phyloP scores from a whole-genome alignment of 257 asterid species.

The Solanum chiquidenum region DNA sequence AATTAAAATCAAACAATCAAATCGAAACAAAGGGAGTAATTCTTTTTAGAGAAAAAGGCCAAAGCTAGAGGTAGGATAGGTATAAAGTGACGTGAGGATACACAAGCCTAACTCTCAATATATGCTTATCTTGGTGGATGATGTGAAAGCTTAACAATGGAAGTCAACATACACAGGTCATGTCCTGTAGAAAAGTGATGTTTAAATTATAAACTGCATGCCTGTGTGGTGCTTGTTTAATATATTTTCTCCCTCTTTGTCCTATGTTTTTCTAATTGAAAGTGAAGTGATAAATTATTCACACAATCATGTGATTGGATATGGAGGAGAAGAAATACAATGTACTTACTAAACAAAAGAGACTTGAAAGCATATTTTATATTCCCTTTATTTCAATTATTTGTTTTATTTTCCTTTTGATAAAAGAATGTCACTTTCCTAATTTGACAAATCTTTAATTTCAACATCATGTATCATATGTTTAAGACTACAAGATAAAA shows the following conservation, averaged over 20 bases:
- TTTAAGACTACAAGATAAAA: background rate
- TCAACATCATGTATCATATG: fast-evolving
- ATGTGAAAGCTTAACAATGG: background rate
- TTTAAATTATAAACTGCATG: background rate
- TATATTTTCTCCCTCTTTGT: background rate
- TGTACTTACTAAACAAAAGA: background rate
- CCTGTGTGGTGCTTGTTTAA: background rate
- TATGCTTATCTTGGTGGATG: background rate
- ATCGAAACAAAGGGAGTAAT: background rate
- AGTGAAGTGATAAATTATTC: background rate
- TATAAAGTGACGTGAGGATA: background rate
- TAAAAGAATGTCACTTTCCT: background rate
- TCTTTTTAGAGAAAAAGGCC: background rate
- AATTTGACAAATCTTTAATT: background rate
- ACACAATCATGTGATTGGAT: background rate
- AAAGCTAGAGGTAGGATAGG: background rate
- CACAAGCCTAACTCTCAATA: background rate
- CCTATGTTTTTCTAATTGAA: background rate
- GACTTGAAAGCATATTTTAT: background rate
- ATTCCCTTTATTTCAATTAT: background rate
- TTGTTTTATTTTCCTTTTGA: background rate
- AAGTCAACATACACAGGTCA: background rate
- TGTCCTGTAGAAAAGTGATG: background rate
- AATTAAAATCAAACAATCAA: background rate
- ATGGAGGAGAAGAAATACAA: background rate